Conservation (phyloP, 2,329 filamentous ascomycete species). For the Stenocarpella maydis region DNA sequence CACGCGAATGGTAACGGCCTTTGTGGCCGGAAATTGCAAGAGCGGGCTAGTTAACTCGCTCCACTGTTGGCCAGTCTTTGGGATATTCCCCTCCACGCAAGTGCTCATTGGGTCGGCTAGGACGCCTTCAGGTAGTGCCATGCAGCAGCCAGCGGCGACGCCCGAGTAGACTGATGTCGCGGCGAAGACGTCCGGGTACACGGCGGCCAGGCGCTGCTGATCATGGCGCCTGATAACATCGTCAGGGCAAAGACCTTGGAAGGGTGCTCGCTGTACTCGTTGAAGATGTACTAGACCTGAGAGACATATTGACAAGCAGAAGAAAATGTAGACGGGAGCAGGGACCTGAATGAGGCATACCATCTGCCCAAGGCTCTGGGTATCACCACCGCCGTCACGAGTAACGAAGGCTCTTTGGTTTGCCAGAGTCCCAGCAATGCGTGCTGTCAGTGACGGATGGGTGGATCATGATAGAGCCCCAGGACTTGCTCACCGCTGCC, state of each 20-base stretch:
- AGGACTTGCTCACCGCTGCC: background rate
- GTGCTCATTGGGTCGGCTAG: background rate
- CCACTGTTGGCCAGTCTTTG: background rate
- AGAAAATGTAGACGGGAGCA: background rate
- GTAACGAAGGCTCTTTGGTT: conserved; percentile 32
- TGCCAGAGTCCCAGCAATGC: background rate
- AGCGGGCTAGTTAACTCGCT: background rate
- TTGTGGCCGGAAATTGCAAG: conserved; percentile 42
- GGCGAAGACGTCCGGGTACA: conserved; percentile 44
- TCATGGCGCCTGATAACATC: conserved; percentile 48
- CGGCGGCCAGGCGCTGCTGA: conserved; percentile 47
- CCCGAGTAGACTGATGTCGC: conserved; percentile 44
- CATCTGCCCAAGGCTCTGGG: conserved; percentile 4
- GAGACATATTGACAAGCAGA: background rate
- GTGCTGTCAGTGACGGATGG: conserved; percentile 2
- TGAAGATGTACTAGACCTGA: conserved; percentile 41
- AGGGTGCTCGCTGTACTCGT: conserved; percentile 55
- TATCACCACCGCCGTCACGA: background rate
- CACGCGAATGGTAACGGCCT: conserved; percentile 62
- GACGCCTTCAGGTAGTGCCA: background rate
- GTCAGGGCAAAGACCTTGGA: conserved; percentile 58
- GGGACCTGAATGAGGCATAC: background rate
- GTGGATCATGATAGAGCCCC: conserved; percentile 8
- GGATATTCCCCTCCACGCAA: background rate
- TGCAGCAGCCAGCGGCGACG: conserved; percentile 42